Conservation (phyloP, 805 yeast genomes). For the Yarrowia sp. region DNA sequence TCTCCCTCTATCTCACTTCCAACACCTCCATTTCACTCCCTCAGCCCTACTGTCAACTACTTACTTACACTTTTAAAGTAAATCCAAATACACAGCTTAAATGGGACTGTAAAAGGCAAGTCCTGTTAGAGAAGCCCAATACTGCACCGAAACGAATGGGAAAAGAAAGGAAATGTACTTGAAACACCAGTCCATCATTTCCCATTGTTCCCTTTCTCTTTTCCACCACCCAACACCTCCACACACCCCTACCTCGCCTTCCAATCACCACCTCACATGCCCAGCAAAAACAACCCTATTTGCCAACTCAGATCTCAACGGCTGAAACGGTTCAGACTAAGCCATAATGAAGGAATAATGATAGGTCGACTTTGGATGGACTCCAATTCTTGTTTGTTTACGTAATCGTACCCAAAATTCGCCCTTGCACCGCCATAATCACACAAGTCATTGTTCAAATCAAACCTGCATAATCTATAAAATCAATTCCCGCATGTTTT, state of each 20-base stretch:
- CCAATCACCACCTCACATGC: constrained; percentile 20
- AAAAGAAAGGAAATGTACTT: no score
- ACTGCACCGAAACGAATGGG: no score
- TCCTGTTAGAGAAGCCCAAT: neutral
- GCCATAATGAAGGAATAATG: neutral
- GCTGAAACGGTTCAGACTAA: constrained; percentile 18
- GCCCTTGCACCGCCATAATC: neutral
- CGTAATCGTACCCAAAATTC: no score
- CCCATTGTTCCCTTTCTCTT: neutral
- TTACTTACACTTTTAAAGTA: neutral
- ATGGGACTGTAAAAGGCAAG: neutral
- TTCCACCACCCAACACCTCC: neutral
- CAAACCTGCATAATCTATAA: constrained; percentile 18
- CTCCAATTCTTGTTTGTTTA: no score
- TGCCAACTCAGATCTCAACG: constrained; percentile 24
- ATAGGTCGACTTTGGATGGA: neutral
- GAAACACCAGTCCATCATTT: no score
- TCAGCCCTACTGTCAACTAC: neutral
- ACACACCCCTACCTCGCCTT: neutral
- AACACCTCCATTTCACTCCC: neutral
- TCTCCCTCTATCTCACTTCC: no score
- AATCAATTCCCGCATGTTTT: constrained; percentile 20
- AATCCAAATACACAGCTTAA: constrained; percentile 7
- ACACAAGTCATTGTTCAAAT: neutral
- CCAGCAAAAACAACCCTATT: constrained; percentile 20